A percentile compares a stretch with the other conserved stretches of the same genome.
phyloP scores from a whole-genome alignment of 1,284 basidiomycete species.

The Irpex sp. region DNA sequence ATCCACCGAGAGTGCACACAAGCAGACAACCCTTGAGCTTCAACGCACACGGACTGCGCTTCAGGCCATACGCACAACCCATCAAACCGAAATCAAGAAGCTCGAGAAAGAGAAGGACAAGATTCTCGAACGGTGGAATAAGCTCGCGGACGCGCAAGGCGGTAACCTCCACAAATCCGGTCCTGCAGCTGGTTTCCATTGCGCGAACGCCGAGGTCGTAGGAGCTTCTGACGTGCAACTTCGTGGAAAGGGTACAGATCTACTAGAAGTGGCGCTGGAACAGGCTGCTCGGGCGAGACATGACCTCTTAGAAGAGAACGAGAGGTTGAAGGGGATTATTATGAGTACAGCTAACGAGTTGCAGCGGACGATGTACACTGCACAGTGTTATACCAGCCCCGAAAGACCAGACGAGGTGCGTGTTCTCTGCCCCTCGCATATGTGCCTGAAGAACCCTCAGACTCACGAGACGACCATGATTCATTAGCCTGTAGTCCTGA shows the following conservation, averaged over 20 bases:
- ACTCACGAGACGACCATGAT: not conserved
- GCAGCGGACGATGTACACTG: slow-evolving; percentile 48
- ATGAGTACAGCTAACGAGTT: slow-evolving; percentile 69
- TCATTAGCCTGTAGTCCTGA: slow-evolving; percentile 42
- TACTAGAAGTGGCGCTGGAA: slow-evolving; percentile 68
- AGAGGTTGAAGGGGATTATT: slow-evolving; percentile 64
- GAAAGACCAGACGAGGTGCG: slow-evolving; percentile 44
- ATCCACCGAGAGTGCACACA: slow-evolving; percentile 60
- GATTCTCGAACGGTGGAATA: slow-evolving; percentile 74
- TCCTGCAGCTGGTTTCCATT: slow-evolving; percentile 43
- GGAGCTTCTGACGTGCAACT: slow-evolving; percentile 41
- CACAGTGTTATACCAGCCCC: slow-evolving; percentile 30
- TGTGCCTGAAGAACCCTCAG: not conserved
- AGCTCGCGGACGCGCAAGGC: slow-evolving; percentile 46
- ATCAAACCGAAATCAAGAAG: slow-evolving; percentile 76
- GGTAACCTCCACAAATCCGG: slow-evolving; percentile 47
- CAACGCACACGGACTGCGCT: slow-evolving; percentile 62
- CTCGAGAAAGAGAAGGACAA: slow-evolving; percentile 79
- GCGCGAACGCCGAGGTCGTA: slow-evolving; percentile 50
- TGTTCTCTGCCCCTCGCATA: not conserved
- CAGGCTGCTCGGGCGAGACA: slow-evolving; percentile 70
- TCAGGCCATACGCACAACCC: slow-evolving; percentile 61
- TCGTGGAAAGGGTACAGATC: slow-evolving; percentile 47
- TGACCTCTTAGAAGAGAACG: slow-evolving; percentile 69
- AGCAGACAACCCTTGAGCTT: slow-evolving; percentile 62